These are phyloP conservation scores for Leishmania mexicana DNA, from an alignment of 208 protist genomes.

Conservation along the genomic window DNA sequence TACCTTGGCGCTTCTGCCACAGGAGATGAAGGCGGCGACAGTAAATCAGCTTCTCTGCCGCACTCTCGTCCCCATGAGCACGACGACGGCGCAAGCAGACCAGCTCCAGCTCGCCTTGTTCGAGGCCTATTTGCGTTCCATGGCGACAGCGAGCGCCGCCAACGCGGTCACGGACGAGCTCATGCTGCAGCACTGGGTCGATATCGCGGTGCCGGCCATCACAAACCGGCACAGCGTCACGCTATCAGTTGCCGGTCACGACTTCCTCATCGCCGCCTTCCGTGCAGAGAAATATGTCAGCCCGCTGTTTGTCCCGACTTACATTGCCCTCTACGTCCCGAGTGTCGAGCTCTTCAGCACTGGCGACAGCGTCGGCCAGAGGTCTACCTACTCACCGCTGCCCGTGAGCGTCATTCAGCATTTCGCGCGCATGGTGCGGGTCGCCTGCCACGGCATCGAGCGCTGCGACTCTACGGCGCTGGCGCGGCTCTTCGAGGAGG, in stretches of 20 bases:
- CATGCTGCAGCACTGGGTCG: slow-evolving; percentile 73
- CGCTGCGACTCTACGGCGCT: slow-evolving; percentile 57
- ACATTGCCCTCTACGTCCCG: slow-evolving; percentile 64
- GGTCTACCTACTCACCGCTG: slow-evolving; percentile 49
- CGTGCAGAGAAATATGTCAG: slow-evolving; percentile 59
- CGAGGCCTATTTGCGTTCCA: slow-evolving; percentile 70
- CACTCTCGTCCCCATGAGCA: slow-evolving; percentile 33
- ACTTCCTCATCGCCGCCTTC: slow-evolving; percentile 72
- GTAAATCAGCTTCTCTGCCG: slow-evolving; percentile 32
- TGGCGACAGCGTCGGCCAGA: neutral
- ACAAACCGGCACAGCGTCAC: slow-evolving; percentile 47
- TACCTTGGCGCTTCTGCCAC: slow-evolving; percentile 31
- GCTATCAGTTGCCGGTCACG: slow-evolving; percentile 56
- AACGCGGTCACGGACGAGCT: slow-evolving; percentile 55
- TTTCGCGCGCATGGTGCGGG: slow-evolving; percentile 63
- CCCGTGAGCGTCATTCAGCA: slow-evolving; percentile 54
- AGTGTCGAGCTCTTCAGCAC: slow-evolving; percentile 12
- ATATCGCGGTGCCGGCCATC: slow-evolving; percentile 43
- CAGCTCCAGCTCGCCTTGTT: slow-evolving; percentile 61
- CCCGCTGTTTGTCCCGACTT: slow-evolving; percentile 78
- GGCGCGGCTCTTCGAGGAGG: slow-evolving; percentile 39
- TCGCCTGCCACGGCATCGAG: slow-evolving; percentile 61
- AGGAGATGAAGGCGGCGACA: slow-evolving; percentile 37
- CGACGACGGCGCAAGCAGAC: slow-evolving; percentile 19
- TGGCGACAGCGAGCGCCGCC: slow-evolving; percentile 59